Evolutionary conservation across 179 eudicot species (phyloP).

Genomic region (Silene coronaria): DNA sequence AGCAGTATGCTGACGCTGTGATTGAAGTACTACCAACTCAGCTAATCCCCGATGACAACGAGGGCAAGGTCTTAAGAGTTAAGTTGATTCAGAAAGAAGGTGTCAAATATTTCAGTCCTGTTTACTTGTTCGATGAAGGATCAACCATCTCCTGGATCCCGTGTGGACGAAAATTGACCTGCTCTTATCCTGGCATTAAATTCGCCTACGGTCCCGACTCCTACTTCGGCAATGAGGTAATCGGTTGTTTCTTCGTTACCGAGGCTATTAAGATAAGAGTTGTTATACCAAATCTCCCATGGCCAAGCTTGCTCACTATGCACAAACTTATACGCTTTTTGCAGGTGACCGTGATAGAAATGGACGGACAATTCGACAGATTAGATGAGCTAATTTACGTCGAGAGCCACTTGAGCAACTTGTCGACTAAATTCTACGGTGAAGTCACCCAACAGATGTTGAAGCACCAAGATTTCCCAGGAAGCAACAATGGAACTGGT

Average conservation of each 20-base stretch:
- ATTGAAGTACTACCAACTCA: conserved; percentile 93
- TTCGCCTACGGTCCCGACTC: conserved; percentile 86
- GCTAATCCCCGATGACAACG: conserved; percentile 87
- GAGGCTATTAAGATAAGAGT: too few species aligned
- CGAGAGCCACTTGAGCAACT: conserved; percentile 87
- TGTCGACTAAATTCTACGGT: conserved; percentile 89
- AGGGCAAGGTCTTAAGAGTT: conserved; percentile 92
- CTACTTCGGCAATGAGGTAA: conserved; percentile 82
- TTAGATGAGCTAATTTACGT: conserved; percentile 63
- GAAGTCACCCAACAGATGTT: conserved; percentile 98
- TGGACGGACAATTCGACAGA: conserved; percentile 98
- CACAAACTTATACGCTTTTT: not conserved
- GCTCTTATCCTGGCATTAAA: conserved; percentile 82
- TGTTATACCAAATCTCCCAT: too few species aligned
- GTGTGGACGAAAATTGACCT: not conserved
- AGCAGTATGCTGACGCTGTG: conserved; percentile 91
- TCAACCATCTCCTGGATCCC: not conserved
- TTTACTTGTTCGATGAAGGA: conserved; percentile 83
- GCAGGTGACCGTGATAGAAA: conserved; percentile 84
- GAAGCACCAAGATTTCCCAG: conserved; percentile 94
- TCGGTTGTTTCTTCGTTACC: not conserved
- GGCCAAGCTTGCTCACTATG: not conserved
- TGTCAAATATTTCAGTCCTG: conserved; percentile 73
- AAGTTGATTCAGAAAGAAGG: conserved; percentile 93
- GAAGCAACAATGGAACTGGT: conserved; percentile 97